phyloP scores from a whole-genome alignment of 106 monocot genomes.

The Dioscorea zingiberensis region DNA sequence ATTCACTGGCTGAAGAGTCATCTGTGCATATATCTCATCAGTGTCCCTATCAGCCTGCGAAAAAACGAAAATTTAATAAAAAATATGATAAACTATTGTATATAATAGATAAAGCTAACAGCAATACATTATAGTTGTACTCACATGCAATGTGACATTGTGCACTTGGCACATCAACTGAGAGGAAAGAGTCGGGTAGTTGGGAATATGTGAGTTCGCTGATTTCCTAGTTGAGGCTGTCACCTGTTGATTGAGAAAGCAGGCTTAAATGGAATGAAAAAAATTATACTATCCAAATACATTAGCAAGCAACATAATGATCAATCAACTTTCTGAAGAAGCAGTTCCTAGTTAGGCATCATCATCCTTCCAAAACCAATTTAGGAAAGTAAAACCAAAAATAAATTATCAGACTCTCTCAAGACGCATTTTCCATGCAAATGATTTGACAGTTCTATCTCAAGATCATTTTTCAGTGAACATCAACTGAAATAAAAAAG shows the following conservation, averaged over 20 bases:
- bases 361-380: too few species aligned
- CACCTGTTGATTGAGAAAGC: slow-evolving; percentile 39
- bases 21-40: slow-evolving; percentile 94
- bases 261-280: too few species aligned
- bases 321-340: too few species aligned
- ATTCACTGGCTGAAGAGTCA: slow-evolving; percentile 93
- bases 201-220: slow-evolving; percentile 60
- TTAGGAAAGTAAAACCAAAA: too few species aligned
- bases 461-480: too few species aligned
- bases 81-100: background rate
- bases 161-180: slow-evolving; percentile 85
- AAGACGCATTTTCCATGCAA: too few species aligned
- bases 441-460: too few species aligned
- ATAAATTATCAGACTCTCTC: too few species aligned
- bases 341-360: too few species aligned
- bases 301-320: too few species aligned
- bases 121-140: slow-evolving; percentile 8
- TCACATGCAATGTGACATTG: slow-evolving; percentile 76
- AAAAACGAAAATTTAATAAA: background rate
- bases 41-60: slow-evolving; percentile 87
- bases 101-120: background rate
- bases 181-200: slow-evolving; percentile 74
- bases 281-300: too few species aligned
- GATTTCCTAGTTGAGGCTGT: slow-evolving; percentile 64
- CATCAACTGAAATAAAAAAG: too few species aligned